Conservation (phyloP, 2,329 filamentous ascomycete genomes). For the Phialophora tarda region DNA sequence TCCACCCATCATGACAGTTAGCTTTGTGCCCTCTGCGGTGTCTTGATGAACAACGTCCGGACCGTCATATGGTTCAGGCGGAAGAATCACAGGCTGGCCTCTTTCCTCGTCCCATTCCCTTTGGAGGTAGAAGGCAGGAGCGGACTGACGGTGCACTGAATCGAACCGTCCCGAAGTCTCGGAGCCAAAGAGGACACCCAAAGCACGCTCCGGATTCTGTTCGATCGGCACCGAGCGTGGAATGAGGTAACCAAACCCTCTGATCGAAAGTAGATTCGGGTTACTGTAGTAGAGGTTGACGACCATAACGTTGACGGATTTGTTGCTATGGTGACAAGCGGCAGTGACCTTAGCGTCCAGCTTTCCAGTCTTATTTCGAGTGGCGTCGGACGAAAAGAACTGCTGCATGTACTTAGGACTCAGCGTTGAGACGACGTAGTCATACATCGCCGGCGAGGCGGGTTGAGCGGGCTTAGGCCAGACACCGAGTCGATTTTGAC, state of each 20-base stretch:
- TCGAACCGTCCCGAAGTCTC: slow-evolving; percentile 56
- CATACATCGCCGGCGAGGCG: slow-evolving; percentile 26
- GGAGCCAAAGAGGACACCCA: slow-evolving; percentile 92
- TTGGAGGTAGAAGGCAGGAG: neutral
- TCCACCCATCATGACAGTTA: slow-evolving; percentile 94
- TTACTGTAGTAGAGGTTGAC: slow-evolving; percentile 85
- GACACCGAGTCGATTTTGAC: slow-evolving; percentile 38
- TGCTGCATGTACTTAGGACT: slow-evolving; percentile 30
- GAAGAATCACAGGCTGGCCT: neutral
- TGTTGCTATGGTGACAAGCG: slow-evolving; percentile 38
- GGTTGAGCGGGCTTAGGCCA: neutral
- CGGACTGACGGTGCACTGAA: neutral
- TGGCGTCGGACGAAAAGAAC: slow-evolving; percentile 20
- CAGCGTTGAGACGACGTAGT: slow-evolving; percentile 42
- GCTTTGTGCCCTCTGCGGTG: slow-evolving; percentile 71
- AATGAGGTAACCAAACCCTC: slow-evolving; percentile 90
- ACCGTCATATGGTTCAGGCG: neutral
- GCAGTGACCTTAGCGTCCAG: slow-evolving; percentile 34
- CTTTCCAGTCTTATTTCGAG: slow-evolving; percentile 21
- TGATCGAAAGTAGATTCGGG: slow-evolving; percentile 63
- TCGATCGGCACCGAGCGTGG: slow-evolving; percentile 72
- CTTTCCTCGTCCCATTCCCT: neutral
- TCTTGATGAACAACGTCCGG: slow-evolving; percentile 54
- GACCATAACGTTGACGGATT: slow-evolving; percentile 82
- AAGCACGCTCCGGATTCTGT: slow-evolving; percentile 78